Evolutionary conservation across 345 rosid species (phyloP).

Genomic region (Eucalyptus fibrosa): DNA sequence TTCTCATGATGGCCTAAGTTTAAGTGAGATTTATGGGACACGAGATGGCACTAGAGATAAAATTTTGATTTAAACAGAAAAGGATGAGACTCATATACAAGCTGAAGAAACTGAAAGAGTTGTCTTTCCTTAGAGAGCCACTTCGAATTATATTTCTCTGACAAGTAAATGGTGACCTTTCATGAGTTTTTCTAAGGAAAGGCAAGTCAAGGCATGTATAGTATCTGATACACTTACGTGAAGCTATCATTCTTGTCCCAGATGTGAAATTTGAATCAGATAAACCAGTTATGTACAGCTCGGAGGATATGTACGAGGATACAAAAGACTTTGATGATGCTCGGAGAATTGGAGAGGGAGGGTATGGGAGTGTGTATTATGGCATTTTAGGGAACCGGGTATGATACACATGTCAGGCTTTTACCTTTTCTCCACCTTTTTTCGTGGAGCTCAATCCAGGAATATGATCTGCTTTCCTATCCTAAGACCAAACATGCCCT

Average conservation of each 20-base stretch:
- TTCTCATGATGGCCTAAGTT: neutral
- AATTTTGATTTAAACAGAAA: neutral
- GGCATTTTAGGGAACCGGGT: constrained; percentile 30
- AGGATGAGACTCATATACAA: neutral
- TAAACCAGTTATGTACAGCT: constrained; percentile 21
- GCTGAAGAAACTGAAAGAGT: neutral
- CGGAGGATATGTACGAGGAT: constrained; percentile 36
- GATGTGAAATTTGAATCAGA: constrained; percentile 38
- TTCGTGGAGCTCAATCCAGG: neutral
- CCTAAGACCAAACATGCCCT: neutral
- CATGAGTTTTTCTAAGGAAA: neutral
- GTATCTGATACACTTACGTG: neutral
- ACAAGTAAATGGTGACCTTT: neutral
- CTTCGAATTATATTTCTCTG: neutral
- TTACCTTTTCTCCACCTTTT: neutral
- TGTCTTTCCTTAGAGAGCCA: neutral
- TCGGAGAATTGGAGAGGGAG: constrained; percentile 44
- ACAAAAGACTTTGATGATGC: constrained; percentile 30
- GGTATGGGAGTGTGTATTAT: constrained; percentile 42
- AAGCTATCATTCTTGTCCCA: neutral
- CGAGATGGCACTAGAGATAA: neutral
- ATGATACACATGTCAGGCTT: neutral
- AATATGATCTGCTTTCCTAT: neutral
- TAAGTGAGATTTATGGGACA: neutral
- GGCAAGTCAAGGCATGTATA: neutral